These are phyloP conservation scores for Xylogone sp. DNA, from an alignment of 2,329 filamentous ascomycete genomes.

Conservation along the genomic window DNA sequence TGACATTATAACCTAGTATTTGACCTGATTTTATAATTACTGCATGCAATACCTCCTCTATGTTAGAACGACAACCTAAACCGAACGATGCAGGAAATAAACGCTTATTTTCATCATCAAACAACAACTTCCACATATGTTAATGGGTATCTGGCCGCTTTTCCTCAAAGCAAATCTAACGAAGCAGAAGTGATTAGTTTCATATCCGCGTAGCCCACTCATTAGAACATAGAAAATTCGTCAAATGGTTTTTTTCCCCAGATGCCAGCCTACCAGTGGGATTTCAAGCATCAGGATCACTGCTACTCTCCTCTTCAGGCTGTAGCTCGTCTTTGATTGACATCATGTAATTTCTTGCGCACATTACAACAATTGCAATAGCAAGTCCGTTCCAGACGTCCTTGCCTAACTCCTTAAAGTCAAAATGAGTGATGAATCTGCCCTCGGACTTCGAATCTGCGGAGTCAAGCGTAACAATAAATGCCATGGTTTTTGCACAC, in stretches of 20 bases:
- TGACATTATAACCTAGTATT: not conserved
- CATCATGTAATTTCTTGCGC: slow-evolving; percentile 27
- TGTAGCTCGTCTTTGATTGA: slow-evolving; percentile 24
- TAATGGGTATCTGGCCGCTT: not conserved
- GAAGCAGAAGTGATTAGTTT: not conserved
- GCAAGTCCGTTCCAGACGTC: slow-evolving; percentile 32
- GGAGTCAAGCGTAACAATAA: slow-evolving; percentile 28
- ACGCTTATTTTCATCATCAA: not conserved
- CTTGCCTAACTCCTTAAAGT: slow-evolving; percentile 22
- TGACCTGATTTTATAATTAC: not conserved
- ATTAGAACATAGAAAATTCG: not conserved
- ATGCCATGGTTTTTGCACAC: slow-evolving; percentile 20
- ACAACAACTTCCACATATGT: not conserved
- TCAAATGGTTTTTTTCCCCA: not conserved
- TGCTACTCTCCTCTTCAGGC: slow-evolving; percentile 12
- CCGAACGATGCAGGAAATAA: not conserved
- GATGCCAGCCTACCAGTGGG: not conserved
- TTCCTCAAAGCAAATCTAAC: not conserved
- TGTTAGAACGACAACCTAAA: too few species aligned
- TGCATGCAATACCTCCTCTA: not conserved
- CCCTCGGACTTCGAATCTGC: slow-evolving; percentile 18
- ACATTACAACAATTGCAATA: slow-evolving; percentile 25
- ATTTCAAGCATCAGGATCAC: slow-evolving; percentile 18
- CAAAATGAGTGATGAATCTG: slow-evolving; percentile 23
- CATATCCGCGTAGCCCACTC: not conserved